Percentiles rank a stretch among this genome's conserved stretches.
Conservation (phyloP, 2,329 filamentous ascomycete species). For the Fusarium sp. region DNA sequence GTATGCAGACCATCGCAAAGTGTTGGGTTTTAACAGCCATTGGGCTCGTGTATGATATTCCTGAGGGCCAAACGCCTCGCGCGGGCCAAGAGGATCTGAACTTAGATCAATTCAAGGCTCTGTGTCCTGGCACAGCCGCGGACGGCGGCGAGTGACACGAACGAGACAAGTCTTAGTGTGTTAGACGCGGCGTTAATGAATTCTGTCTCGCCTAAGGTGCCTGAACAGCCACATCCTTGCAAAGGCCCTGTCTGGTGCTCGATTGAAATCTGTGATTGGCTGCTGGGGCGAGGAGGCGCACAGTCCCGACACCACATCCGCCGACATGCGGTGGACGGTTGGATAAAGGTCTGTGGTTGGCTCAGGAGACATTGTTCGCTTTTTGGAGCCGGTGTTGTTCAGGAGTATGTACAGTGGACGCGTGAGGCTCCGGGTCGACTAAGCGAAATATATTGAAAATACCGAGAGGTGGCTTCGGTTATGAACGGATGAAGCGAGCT, state of each 20-base stretch:
- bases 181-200: constrained; percentile 49
- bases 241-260: neutral
- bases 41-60: constrained; percentile 27
- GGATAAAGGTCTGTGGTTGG: constrained; percentile 25
- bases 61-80: constrained; percentile 13
- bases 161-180: constrained; percentile 47
- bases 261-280: constrained; percentile 33
- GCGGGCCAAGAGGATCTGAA: constrained; percentile 12
- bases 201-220: constrained; percentile 42
- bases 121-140: constrained; percentile 45
- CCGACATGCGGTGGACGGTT: constrained; percentile 32
- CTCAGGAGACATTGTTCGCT: constrained; percentile 10
- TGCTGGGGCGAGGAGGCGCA: constrained; percentile 33
- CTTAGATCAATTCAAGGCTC: constrained; percentile 7
- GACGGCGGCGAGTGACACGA: constrained; percentile 41
- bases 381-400: constrained; percentile 14
- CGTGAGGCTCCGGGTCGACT: neutral
- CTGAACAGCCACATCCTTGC: constrained; percentile 28
- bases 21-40: constrained; percentile 16
- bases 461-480: too few species aligned
- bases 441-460: neutral
- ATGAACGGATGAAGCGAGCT: too few species aligned
- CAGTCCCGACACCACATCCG: constrained; percentile 42
- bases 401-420: neutral
- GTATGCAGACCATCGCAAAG: constrained; percentile 13